Evolutionary conservation across 192 early-diverging fungal species (phyloP).

Genomic region (Piromyces finnis): DNA sequence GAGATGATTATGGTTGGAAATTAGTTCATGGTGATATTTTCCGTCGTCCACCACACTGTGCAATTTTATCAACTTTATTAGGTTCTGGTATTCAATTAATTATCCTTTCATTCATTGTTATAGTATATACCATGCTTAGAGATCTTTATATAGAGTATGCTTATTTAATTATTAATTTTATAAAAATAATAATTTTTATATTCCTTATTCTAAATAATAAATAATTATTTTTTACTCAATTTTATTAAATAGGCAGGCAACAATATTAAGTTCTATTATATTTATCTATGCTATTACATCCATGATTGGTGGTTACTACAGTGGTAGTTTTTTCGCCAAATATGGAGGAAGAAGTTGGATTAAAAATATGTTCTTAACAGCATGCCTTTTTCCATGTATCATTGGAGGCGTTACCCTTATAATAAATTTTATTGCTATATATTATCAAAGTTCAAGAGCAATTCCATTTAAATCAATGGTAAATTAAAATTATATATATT

Average conservation of each 20-base stretch:
- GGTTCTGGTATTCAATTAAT: background rate
- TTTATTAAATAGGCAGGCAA: conserved; percentile 20
- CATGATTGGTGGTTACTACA: conserved; percentile 44
- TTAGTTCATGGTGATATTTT: background rate
- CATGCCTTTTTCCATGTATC: conserved; percentile 44
- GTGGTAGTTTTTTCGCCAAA: conserved; percentile 40
- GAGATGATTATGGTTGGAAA: background rate
- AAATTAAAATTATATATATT: background rate
- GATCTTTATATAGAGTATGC: background rate
- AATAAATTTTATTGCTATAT: background rate
- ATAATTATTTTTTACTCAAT: too few relatives aligned
- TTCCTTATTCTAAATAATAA: too few relatives aligned
- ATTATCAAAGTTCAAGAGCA: background rate
- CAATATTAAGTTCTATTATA: conserved; percentile 57
- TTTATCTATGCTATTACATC: conserved; percentile 63
- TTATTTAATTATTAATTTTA: too few relatives aligned
- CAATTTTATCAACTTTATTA: background rate
- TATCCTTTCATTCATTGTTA: background rate
- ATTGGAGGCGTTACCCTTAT: conserved; percentile 16
- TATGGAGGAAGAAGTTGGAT: conserved; percentile 54
- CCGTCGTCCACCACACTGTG: background rate
- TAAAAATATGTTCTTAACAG: conserved; percentile 39
- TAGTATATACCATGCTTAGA: background rate
- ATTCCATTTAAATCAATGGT: background rate
- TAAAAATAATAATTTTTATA: too few relatives aligned